These are phyloP conservation scores for Cryoendolithus antarcticus DNA, from an alignment of 2,329 filamentous ascomycete species.

Conservation along the genomic window DNA sequence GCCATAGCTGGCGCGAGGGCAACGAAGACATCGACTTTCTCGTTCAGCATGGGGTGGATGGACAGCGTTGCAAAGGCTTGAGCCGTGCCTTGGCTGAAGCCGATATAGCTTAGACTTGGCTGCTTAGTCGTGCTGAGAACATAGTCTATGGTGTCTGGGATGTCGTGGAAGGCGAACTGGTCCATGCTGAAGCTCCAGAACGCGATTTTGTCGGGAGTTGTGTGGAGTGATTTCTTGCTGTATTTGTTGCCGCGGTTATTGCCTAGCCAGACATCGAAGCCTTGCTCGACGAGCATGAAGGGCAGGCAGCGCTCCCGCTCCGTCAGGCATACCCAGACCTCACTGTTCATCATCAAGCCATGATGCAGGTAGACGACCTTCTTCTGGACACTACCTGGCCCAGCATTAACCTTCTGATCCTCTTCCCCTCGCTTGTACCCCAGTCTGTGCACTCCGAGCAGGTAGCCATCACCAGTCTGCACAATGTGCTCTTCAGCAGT, in stretches of 20 bases:
- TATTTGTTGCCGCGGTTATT: conserved; percentile 99
- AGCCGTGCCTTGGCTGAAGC: conserved; percentile 92
- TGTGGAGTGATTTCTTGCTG: conserved; percentile 79
- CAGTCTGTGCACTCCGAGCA: conserved; percentile 79
- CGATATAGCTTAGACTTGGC: conserved; percentile 81
- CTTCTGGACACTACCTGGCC: conserved; percentile 57
- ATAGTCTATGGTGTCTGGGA: conserved; percentile 87
- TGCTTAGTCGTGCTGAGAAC: conserved; percentile 75
- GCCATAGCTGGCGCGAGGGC: conserved; percentile 94
- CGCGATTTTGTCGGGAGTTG: conserved; percentile 57
- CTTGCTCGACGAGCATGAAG: conserved; percentile 76
- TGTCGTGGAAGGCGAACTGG: conserved; percentile 95
- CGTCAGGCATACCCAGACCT: conserved; percentile 92
- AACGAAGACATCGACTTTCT: conserved; percentile 91
- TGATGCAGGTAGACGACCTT: conserved; percentile 90
- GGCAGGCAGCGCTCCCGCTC: conserved; percentile 76
- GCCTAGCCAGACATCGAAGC: conserved; percentile 95
- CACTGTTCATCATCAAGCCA: conserved; percentile 94
- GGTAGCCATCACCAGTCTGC: conserved; percentile 85
- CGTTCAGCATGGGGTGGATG: conserved; percentile 83
- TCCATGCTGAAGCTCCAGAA: conserved; percentile 99
- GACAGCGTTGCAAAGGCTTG: conserved; percentile 91
- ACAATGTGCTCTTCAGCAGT: conserved; percentile 92
- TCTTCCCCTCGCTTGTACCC: conserved; percentile 76
- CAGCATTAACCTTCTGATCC: conserved; percentile 62